A percentile compares a stretch with the other conserved stretches of the same genome.
Evolutionary conservation across 176 grass and related monocot species (phyloP).

Genomic region (Musa itinerans): DNA sequence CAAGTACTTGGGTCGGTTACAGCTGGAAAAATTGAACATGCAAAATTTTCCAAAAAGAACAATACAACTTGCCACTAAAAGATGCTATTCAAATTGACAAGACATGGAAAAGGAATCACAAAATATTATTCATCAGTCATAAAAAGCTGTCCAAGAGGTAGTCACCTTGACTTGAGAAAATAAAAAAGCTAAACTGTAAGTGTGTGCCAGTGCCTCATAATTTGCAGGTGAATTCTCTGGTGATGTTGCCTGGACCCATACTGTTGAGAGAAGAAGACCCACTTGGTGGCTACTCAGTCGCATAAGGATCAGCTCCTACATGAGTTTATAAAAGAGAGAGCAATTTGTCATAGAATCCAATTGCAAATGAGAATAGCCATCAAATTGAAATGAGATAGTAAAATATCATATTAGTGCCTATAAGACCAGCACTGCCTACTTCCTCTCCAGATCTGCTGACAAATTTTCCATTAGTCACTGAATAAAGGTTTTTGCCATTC

Average conservation of each 20-base stretch:
- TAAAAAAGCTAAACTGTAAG: constrained; percentile 61
- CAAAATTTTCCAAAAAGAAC: neutral
- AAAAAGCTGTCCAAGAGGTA: constrained; percentile 2
- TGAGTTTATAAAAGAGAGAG: constrained; percentile 16
- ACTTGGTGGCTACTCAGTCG: constrained; percentile 70
- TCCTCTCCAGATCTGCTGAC: neutral
- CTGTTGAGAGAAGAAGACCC: constrained; percentile 78
- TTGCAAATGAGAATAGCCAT: neutral
- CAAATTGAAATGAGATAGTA: neutral
- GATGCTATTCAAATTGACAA: neutral
- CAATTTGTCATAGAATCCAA: neutral
- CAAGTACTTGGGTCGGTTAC: neutral
- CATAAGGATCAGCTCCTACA: constrained; percentile 64
- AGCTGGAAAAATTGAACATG: neutral
- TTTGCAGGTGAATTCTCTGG: constrained; percentile 72
- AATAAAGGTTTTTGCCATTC: constrained; percentile 31
- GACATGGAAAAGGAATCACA: neutral
- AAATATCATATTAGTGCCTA: neutral
- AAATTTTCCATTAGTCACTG: constrained; percentile 14
- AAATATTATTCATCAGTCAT: neutral
- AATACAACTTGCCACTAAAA: neutral
- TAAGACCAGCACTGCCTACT: constrained; percentile 3
- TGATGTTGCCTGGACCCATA: constrained; percentile 77
- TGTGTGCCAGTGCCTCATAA: constrained; percentile 82
- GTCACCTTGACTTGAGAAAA: constrained; percentile 63